Evolutionary conservation across 148 eudicot species (phyloP).

Genomic region (Drosera capensis): DNA sequence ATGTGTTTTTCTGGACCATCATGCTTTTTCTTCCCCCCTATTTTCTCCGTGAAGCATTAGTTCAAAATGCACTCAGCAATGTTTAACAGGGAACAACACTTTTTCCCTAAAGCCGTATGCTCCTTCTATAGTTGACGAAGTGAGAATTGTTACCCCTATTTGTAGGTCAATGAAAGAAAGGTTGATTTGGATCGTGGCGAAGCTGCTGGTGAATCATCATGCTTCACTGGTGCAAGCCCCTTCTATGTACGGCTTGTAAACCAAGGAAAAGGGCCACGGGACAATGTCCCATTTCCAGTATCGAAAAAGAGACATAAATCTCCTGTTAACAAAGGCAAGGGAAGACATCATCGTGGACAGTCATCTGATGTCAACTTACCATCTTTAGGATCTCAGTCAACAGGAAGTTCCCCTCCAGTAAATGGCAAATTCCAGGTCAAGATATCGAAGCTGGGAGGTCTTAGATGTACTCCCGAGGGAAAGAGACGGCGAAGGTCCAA

Average conservation of each 20-base stretch:
- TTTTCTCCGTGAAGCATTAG: too few relatives aligned
- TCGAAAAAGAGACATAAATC: slow-evolving; percentile 60
- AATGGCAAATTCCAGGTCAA: slow-evolving; percentile 23
- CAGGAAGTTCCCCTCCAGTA: slow-evolving; percentile 9
- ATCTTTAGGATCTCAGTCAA: slow-evolving; percentile 22
- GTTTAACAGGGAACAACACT: not conserved
- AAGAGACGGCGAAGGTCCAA: slow-evolving; percentile 56
- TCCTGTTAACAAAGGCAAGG: slow-evolving; percentile 18
- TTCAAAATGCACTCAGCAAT: not conserved
- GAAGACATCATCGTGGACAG: slow-evolving; percentile 17
- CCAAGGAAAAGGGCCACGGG: slow-evolving; percentile 23
- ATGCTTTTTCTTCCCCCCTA: too few relatives aligned
- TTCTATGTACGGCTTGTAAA: slow-evolving; percentile 45
- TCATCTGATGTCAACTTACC: slow-evolving; percentile 13
- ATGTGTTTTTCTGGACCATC: too few relatives aligned
- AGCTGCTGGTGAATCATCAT: slow-evolving; percentile 17
- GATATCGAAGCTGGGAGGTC: slow-evolving; percentile 21
- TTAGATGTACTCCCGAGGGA: slow-evolving; percentile 51
- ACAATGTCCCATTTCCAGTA: slow-evolving; percentile 24
- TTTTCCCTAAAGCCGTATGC: not conserved
- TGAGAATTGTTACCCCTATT: not conserved
- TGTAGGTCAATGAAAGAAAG: slow-evolving; percentile 70
- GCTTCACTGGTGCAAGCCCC: slow-evolving; percentile 54
- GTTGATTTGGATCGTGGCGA: slow-evolving; percentile 40
- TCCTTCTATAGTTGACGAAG: not conserved